A percentile compares a stretch with the other conserved stretches of the same genome.
Conservation (phyloP, 176 grass and related monocot species). For the Panicum miliaceum region DNA sequence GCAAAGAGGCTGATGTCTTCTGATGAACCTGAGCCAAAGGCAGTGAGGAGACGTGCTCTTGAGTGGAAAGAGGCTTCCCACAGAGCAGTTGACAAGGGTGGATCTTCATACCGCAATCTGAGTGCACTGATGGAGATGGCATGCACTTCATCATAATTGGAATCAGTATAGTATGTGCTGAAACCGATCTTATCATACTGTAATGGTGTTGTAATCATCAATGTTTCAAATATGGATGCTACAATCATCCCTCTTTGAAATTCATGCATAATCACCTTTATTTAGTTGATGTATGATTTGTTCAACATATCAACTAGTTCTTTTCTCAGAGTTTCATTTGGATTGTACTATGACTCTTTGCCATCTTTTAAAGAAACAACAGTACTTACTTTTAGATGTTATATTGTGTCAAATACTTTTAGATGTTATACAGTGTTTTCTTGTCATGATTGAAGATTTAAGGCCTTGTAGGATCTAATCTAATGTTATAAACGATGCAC, state of each 20-base stretch:
- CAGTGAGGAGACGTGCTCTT: conserved; percentile 44
- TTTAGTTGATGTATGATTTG: not conserved
- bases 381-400: not conserved
- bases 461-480: not conserved
- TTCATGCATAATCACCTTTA: not conserved
- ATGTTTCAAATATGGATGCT: not conserved
- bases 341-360: not conserved
- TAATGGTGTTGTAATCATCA: not conserved
- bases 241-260: not conserved
- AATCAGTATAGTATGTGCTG: not conserved
- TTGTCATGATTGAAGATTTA: conserved; percentile 6
- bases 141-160: not conserved
- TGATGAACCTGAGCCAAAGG: conserved; percentile 31
- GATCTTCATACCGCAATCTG: conserved; percentile 47
- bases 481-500: not conserved
- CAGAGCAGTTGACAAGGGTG: conserved; percentile 36
- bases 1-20: conserved; percentile 49
- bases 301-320: no score
- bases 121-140: conserved; percentile 48
- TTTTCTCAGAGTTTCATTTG: no score
- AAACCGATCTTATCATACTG: not conserved
- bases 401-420: not conserved
- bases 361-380: not conserved
- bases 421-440: not conserved
- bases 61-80: conserved; percentile 47